Evolutionary conservation across 1,284 basidiomycete species (phyloP), one percentile per base, ranked within the genome.

Genomic region (Tilletia indica): DNA sequence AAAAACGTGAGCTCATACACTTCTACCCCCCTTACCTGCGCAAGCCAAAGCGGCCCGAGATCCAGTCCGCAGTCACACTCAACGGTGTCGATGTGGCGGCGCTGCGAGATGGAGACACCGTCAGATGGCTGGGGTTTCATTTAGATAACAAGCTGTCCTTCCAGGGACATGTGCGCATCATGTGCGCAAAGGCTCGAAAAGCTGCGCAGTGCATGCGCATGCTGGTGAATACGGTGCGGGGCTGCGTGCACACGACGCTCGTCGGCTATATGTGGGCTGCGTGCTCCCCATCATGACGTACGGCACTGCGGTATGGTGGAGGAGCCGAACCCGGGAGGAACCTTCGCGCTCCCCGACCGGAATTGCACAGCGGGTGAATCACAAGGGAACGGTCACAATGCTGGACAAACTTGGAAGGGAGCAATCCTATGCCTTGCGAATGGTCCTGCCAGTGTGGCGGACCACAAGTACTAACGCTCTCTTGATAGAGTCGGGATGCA

Each of bases 211-310:
- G 79, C 0, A 68, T 86, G 0, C 73, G 74, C 0, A 84, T 86
- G 80, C 83, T 86, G 0, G 83, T 85, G 3, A 86, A 86, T 78
- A 85, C 85, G 0, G 71, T 82, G 0, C 75, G 80, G 85, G 86
- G 1, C 77, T 87, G 0, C 72, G 73, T 9, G 83, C 83, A 4
- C 16, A 51, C 2, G 74, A 85, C 61, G 67, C 82, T 0, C 73
- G 83, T 2, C 76, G 72, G 4, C 77, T 86, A 2, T 85, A 85
- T 78, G 74, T 76, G 1, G 72, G 83, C 0, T 83, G 83, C 63
- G 77, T 86, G 0, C 45, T 83, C 1, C 83, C 85, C 0, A 77
- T 84, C 14, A 77, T 86, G 56, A 78, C 83, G 1, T 85, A 84
- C 69, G 82, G 82, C 3, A 74, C 75, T 63, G 74, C 81, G 25